Evolutionary conservation across 129 eudicot species (phyloP).

Genomic region (Oenanthe sinensis): DNA sequence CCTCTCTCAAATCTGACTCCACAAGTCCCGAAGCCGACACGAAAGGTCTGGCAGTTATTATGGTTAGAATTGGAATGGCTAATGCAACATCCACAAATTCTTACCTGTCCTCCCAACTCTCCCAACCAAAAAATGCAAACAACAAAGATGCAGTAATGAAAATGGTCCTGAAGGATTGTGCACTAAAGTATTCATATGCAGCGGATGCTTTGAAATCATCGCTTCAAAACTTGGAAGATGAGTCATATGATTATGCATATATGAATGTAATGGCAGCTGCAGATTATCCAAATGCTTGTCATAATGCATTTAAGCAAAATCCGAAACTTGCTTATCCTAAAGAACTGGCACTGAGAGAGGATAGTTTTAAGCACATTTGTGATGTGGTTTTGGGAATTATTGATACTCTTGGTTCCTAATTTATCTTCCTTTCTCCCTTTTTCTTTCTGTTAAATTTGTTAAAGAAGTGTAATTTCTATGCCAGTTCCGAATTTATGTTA

Average conservation of each 20-base stretch:
- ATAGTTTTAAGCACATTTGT: constrained; percentile 69
- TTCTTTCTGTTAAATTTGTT: neutral
- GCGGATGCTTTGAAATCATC: constrained; percentile 44
- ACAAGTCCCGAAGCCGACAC: constrained; percentile 58
- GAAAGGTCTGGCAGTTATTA: constrained; percentile 61
- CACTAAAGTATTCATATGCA: constrained; percentile 49
- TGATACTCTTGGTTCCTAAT: constrained; percentile 36
- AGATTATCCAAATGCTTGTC: constrained; percentile 71
- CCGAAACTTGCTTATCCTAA: constrained; percentile 34
- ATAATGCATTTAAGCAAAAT: constrained; percentile 40
- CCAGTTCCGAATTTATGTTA: neutral
- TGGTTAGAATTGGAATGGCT: constrained; percentile 38
- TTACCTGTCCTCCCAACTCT: constrained; percentile 36
- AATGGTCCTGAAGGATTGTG: constrained; percentile 46
- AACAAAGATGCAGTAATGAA: constrained; percentile 21
- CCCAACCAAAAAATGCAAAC: constrained; percentile 5
- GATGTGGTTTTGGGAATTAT: constrained; percentile 68
- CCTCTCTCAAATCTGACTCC: constrained; percentile 64
- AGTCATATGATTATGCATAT: constrained; percentile 64
- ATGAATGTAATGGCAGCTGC: constrained; percentile 76
- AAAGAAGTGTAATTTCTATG: neutral
- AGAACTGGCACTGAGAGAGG: constrained; percentile 35
- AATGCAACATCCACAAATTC: constrained; percentile 60
- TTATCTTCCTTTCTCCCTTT: neutral
- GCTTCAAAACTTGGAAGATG: constrained; percentile 36